These are phyloP conservation scores for Arthrobotrys conoides DNA, from an alignment of 2,329 filamentous ascomycete genomes.

Conservation along the genomic window DNA sequence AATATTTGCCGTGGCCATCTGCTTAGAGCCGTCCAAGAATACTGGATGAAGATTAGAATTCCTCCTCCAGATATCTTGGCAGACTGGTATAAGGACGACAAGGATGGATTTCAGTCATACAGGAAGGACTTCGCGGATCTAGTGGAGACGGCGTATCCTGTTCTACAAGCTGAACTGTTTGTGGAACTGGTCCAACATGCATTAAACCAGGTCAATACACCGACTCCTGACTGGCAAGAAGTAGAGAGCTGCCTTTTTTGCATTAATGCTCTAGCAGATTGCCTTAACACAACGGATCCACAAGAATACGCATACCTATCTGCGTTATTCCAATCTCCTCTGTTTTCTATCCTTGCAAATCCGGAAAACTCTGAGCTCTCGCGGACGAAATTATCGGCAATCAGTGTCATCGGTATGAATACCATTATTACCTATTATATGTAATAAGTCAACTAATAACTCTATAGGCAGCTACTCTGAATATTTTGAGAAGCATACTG, in stretches of 20 bases:
- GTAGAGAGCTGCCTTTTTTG: slow-evolving; percentile 71
- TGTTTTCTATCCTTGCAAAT: slow-evolving; percentile 74
- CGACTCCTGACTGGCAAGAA: slow-evolving; percentile 69
- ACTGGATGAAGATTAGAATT: slow-evolving; percentile 79
- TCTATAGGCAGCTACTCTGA: slow-evolving; percentile 76
- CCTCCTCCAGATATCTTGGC: slow-evolving; percentile 73
- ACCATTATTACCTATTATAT: background rate
- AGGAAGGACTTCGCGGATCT: slow-evolving; percentile 85
- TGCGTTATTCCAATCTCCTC: slow-evolving; percentile 71
- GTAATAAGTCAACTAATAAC: background rate
- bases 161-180: slow-evolving; percentile 69
- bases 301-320: slow-evolving; percentile 64
- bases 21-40: slow-evolving; percentile 76
- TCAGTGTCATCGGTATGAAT: slow-evolving; percentile 75
- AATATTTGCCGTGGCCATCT: slow-evolving; percentile 73
- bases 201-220: slow-evolving; percentile 64
- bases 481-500: slow-evolving; percentile 80
- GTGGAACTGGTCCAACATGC: slow-evolving; percentile 69
- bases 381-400: slow-evolving; percentile 64
- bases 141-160: slow-evolving; percentile 78
- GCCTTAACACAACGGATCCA: slow-evolving; percentile 64
- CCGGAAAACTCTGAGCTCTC: slow-evolving; percentile 60
- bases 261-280: slow-evolving; percentile 66
- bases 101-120: slow-evolving; percentile 78
- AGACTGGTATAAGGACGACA: slow-evolving; percentile 79